Conservation (phyloP, 31 red algal genomes). For the Odonthalia washingtoniensis region DNA sequence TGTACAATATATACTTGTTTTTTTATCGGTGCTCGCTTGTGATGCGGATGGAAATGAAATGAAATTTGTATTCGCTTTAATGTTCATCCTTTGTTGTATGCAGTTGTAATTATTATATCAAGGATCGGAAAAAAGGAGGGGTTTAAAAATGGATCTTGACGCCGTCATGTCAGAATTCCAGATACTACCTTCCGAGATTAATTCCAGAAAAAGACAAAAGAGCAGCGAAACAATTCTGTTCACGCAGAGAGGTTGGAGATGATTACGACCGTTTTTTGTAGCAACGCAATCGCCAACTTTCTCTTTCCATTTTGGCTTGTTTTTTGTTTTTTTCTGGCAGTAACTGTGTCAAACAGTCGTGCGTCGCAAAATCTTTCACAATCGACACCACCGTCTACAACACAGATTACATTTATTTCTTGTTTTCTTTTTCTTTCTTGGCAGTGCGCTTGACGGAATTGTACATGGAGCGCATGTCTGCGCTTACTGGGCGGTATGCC, state of each 20-base stretch:
- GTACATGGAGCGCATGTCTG: not conserved
- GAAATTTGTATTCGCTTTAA: no score
- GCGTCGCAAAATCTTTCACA: not conserved
- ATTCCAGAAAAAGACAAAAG: not conserved
- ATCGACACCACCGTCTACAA: constrained; percentile 31
- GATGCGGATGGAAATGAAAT: no score
- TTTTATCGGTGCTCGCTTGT: not conserved
- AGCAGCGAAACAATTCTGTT: not conserved
- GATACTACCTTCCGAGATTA: constrained; percentile 65
- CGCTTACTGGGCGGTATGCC: not conserved
- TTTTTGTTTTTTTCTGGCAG: constrained; percentile 9
- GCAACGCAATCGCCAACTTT: not conserved
- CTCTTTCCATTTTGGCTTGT: not conserved
- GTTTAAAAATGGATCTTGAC: constrained; percentile 49
- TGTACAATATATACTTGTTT: not conserved
- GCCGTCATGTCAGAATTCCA: constrained; percentile 17
- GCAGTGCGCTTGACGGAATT: not conserved
- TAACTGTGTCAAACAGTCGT: constrained; percentile 24
- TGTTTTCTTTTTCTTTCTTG: not conserved
- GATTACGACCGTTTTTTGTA: not conserved
- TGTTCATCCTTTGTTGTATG: no score
- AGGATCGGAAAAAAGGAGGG: constrained; percentile 1
- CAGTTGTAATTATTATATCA: no score
- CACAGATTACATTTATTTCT: constrained; percentile 27
- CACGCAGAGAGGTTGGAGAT: not conserved